Evolutionary conservation across 257 asterid genomes (phyloP).

Genomic region (Solanum clarkiae): DNA sequence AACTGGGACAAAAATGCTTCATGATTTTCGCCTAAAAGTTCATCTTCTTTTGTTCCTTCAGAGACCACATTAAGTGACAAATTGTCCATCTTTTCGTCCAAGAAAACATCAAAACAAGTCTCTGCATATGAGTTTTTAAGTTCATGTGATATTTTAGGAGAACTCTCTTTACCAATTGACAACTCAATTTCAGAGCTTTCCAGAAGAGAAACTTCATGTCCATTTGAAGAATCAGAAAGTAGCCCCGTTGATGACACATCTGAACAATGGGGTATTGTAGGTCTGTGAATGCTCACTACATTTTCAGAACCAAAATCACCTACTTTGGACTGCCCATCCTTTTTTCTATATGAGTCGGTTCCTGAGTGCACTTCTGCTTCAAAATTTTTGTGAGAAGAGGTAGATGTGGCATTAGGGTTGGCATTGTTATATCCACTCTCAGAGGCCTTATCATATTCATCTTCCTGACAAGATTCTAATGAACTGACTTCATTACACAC

Average conservation of each 20-base stretch:
- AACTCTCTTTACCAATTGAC: conserved; percentile 13
- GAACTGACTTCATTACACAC: conserved; percentile 5
- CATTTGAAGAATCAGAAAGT: background rate
- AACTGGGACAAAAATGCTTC: conserved; percentile 34
- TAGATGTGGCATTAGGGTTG: background rate
- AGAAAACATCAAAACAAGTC: conserved; percentile 4
- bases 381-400: background rate
- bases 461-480: conserved; percentile 9
- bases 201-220: conserved; percentile 5
- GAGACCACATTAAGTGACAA: conserved; percentile 26
- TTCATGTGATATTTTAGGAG: background rate
- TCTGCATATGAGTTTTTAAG: conserved; percentile 7
- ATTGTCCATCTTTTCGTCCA: conserved; percentile 33
- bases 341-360: conserved; percentile 4
- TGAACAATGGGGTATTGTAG: conserved; percentile 1
- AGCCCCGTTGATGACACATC: conserved; percentile 5
- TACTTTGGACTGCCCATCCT: background rate
- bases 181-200: background rate
- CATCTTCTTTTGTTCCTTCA: conserved; percentile 15
- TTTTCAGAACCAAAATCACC: conserved; percentile 11
- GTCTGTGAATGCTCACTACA: background rate
- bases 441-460: conserved; percentile 5
- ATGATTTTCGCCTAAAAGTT: conserved; percentile 19
- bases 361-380: conserved; percentile 6
- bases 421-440: background rate